These are phyloP conservation scores for Boehmeria nivea DNA, from an alignment of 306 rosid species.

Conservation along the genomic window DNA sequence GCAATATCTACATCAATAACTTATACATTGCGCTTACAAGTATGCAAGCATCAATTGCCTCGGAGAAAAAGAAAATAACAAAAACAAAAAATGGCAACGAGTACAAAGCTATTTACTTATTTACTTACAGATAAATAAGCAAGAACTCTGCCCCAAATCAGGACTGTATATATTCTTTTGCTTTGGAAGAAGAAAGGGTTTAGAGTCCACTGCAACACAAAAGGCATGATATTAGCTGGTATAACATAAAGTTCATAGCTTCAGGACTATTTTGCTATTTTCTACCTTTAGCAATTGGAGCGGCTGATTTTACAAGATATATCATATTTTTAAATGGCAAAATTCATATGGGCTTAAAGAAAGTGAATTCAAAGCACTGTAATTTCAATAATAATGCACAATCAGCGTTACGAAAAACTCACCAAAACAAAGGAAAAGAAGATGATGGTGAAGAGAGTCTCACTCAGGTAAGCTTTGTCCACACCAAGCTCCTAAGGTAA, in stretches of 20 bases:
- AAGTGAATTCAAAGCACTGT: too few species aligned
- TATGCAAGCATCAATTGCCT: conserved; percentile 3
- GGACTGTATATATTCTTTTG: conserved; percentile 46
- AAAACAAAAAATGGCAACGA: too few species aligned
- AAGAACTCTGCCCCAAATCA: conserved; percentile 52
- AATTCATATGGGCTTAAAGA: too few species aligned
- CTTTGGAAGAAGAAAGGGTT: conserved; percentile 45
- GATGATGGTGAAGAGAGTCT: conserved; percentile 52
- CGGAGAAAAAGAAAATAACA: neutral
- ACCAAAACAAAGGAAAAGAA: conserved; percentile 71
- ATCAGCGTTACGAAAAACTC: conserved; percentile 12
- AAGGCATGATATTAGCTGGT: conserved; percentile 2
- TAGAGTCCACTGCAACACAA: conserved; percentile 51
- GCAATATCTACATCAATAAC: too few species aligned
- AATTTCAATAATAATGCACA: too few species aligned
- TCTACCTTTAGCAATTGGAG: too few species aligned
- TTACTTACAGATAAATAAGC: conserved; percentile 45
- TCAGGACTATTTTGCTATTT: too few species aligned
- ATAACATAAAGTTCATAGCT: neutral
- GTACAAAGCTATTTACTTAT: neutral
- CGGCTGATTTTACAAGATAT: too few species aligned
- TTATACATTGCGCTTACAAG: neutral
- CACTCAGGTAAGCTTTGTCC: conserved; percentile 68
- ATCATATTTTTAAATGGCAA: too few species aligned
- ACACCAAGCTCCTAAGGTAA: conserved; percentile 66